These are phyloP conservation scores for Abrus pulchellus DNA, from an alignment of 306 rosid species.

Conservation along the genomic window DNA sequence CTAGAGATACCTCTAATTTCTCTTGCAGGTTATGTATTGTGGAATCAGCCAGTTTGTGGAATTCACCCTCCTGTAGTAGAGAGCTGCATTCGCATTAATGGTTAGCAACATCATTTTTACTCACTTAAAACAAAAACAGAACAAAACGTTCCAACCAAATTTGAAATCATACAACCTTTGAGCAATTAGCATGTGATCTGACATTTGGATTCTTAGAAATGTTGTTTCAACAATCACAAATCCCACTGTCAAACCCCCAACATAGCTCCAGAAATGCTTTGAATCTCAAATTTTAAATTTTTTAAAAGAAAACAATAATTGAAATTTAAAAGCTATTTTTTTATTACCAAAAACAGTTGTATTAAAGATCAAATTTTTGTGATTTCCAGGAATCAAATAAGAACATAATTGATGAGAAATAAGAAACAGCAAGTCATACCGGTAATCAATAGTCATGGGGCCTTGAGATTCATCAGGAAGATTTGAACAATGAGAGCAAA, in stretches of 20 bases:
- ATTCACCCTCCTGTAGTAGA: conserved; percentile 81
- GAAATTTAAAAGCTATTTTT: background rate
- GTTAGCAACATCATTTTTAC: conserved; percentile 51
- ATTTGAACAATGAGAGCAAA: conserved; percentile 63
- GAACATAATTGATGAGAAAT: background rate
- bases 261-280: background rate
- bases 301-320: background rate
- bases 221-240: conserved; percentile 6
- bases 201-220: conserved; percentile 25
- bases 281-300: background rate
- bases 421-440: conserved; percentile 50
- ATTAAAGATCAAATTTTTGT: background rate
- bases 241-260: background rate
- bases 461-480: conserved; percentile 58
- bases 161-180: background rate
- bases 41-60: conserved; percentile 74
- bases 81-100: conserved; percentile 71
- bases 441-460: conserved; percentile 79
- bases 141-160: conserved; percentile 5
- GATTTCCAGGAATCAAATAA: conserved; percentile 23
- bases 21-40: conserved; percentile 82
- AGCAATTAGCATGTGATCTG: background rate
- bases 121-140: background rate
- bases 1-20: conserved; percentile 75
- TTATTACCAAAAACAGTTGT: background rate